Base-by-base conservation (phyloP, 164 flowering plant species). In the Echeveria elegans region DNA sequence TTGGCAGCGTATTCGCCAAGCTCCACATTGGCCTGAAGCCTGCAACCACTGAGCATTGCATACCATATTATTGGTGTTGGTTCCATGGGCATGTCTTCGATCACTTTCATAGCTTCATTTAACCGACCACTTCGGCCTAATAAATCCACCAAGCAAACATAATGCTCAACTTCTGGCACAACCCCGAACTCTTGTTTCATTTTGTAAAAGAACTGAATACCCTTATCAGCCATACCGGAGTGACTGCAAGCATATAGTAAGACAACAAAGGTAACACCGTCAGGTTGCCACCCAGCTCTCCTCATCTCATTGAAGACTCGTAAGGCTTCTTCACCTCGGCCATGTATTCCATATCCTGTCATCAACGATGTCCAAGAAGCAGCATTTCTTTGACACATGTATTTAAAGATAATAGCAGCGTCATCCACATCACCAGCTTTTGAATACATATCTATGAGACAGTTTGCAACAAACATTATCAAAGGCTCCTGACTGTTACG, bases 211-310 rank as follows among this genome's bases (percentile, higher is more conserved):
- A 74, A 83, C 23, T 75, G 37, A 5, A 82, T 71, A 52, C 93
- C 97, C 48, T 65, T 68, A 64, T 82, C 87, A 26, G 83, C 77
- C 85, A 88, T 70, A 21, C 97, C 97, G 10, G 87, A 78, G 72
- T 90, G 97, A 71, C 95, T 90, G 74, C 95, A 90, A 32, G 95
- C 89, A 81, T 90, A 86, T 3, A 90, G 83, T 34, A 88, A 77
- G 21, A n/a, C n/a, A n/a, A n/a, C n/a, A n/a, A n/a, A n/a, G n/a
- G n/a, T n/a, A n/a, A n/a, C n/a, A n/a, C n/a, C n/a, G n/a, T n/a
- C n/a, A n/a, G n/a, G n/a, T n/a, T n/a, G n/a, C n/a, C n/a, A n/a
- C n/a, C n/a, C n/a, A n/a, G n/a, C n/a, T n/a, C n/a, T n/a, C n/a
- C n/a, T n/a, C n/a, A 87, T 90, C 36, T 71, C 76, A 37, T 83